These are phyloP conservation scores for Fusarium devonianum DNA, from an alignment of 2,329 filamentous ascomycete species.

Conservation along the genomic window DNA sequence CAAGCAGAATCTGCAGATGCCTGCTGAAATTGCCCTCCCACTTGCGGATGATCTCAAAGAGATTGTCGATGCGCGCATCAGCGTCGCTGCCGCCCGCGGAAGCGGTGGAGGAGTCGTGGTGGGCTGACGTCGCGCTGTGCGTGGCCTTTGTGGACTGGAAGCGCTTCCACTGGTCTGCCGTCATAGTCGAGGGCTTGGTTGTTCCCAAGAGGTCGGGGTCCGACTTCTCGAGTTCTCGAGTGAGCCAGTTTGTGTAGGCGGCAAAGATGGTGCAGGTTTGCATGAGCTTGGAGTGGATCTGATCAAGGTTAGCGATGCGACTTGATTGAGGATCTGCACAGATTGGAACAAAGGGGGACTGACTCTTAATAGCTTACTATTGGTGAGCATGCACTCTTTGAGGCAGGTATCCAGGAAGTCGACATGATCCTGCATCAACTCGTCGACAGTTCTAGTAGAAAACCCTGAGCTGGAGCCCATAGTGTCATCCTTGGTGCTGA, in stretches of 20 bases:
- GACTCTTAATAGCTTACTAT: constrained; percentile 91
- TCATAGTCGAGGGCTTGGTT: constrained; percentile 67
- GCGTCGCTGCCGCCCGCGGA: constrained; percentile 45
- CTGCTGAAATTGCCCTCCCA: constrained; percentile 94
- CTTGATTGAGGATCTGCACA: neutral
- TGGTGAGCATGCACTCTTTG: constrained; percentile 99
- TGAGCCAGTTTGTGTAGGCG: constrained; percentile 85
- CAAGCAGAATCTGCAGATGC: constrained; percentile 91
- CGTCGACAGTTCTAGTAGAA: constrained; percentile 80
- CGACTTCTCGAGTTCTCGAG: constrained; percentile 81
- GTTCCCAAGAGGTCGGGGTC: constrained; percentile 77
- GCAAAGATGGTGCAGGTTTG: constrained; percentile 95
- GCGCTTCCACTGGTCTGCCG: constrained; percentile 65
- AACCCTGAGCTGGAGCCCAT: constrained; percentile 42
- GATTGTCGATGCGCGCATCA: constrained; percentile 69
- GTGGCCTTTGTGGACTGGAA: constrained; percentile 60
- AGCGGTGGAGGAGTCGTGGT: constrained; percentile 47
- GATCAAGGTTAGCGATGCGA: constrained; percentile 19
- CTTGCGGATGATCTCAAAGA: constrained; percentile 86
- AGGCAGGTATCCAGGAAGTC: constrained; percentile 97
- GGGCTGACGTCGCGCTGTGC: constrained; percentile 43
- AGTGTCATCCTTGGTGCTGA: constrained; percentile 67
- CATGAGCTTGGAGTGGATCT: constrained; percentile 98
- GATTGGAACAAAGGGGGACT: constrained; percentile 41
- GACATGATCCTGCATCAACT: constrained; percentile 98